Conservation (phyloP, 2,329 filamentous ascomycete genomes). For the Diaporthe sp. region DNA sequence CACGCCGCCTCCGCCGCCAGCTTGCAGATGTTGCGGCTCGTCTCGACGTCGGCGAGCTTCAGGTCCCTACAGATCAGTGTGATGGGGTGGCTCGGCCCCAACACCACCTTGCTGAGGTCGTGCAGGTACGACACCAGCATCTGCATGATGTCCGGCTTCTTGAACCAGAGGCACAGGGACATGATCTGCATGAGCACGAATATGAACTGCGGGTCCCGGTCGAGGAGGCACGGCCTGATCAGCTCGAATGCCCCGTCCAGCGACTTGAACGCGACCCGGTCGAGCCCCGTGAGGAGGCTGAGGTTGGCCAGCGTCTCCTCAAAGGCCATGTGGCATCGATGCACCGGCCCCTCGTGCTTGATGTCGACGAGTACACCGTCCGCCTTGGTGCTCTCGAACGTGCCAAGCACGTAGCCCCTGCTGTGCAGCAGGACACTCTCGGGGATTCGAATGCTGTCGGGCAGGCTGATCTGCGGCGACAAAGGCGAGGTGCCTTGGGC, state of each 20-base stretch:
- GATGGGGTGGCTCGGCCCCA: constrained; percentile 26
- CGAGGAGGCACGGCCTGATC: constrained; percentile 20
- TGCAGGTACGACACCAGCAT: constrained; percentile 32
- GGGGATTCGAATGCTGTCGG: constrained; percentile 26
- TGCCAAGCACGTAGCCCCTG: constrained; percentile 23
- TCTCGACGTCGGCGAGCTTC: background rate
- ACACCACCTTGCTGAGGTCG: constrained; percentile 26
- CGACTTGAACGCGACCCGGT: constrained; percentile 31
- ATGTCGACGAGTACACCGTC: constrained; percentile 8
- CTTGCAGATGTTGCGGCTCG: constrained; percentile 22
- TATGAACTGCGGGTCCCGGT: constrained; percentile 28
- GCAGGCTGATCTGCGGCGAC: constrained; percentile 16
- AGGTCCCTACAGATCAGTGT: constrained; percentile 23
- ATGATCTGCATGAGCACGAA: constrained; percentile 31
- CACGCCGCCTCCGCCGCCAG: constrained; percentile 34
- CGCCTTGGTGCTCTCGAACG: constrained; percentile 7
- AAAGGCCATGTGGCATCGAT: constrained; percentile 31
- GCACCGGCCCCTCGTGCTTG: constrained; percentile 33
- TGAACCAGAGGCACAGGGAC: constrained; percentile 31
- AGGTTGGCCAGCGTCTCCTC: constrained; percentile 37
- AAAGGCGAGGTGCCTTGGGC: background rate
- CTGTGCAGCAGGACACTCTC: constrained; percentile 33
- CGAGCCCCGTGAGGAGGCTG: constrained; percentile 16
- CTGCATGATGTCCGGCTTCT: constrained; percentile 32
- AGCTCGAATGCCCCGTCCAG: constrained; percentile 34